Evolutionary conservation across 2,329 filamentous ascomycete species (phyloP).

Genomic region (Scedosporium aurantiacum): DNA sequence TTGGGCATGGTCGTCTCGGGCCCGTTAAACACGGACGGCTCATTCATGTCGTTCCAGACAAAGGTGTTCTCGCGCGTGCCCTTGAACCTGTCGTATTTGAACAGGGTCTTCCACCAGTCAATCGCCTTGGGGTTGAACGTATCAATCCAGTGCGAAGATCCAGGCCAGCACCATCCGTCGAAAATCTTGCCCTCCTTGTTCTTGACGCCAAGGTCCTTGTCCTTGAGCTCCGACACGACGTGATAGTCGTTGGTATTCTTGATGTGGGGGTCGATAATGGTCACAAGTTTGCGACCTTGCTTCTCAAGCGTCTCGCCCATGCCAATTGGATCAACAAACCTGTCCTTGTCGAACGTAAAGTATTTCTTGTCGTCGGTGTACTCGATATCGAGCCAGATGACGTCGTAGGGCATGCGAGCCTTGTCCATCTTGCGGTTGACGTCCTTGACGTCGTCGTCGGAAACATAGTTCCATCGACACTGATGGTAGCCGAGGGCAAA

Average conservation of each 20-base stretch:
- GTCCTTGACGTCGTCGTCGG: conserved; percentile 91
- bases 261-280: conserved; percentile 95
- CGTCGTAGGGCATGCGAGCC: conserved; percentile 89
- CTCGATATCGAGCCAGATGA: conserved; percentile 98
- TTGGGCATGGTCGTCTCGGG: conserved; percentile 98
- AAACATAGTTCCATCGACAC: conserved; percentile 98
- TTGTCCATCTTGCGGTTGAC: conserved; percentile 96
- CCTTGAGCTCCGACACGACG: conserved; percentile 70
- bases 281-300: conserved; percentile 79
- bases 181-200: conserved; percentile 85
- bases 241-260: conserved; percentile 77
- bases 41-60: conserved; percentile 99
- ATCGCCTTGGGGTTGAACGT: conserved; percentile 87
- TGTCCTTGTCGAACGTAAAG: conserved; percentile 91
- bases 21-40: conserved; percentile 96
- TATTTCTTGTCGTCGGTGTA: conserved; percentile 97
- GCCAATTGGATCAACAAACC: conserved; percentile 70
- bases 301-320: conserved; percentile 85
- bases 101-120: conserved; percentile 83
- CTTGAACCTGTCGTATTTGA: conserved; percentile 80
- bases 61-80: conserved; percentile 79
- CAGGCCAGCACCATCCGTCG: conserved; percentile 98
- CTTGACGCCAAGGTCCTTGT: conserved; percentile 70
- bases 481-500: conserved; percentile 93
- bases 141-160: conserved; percentile 92